These are phyloP conservation scores for Quercus mongolica DNA, from an alignment of 306 rosid species.

Conservation along the genomic window DNA sequence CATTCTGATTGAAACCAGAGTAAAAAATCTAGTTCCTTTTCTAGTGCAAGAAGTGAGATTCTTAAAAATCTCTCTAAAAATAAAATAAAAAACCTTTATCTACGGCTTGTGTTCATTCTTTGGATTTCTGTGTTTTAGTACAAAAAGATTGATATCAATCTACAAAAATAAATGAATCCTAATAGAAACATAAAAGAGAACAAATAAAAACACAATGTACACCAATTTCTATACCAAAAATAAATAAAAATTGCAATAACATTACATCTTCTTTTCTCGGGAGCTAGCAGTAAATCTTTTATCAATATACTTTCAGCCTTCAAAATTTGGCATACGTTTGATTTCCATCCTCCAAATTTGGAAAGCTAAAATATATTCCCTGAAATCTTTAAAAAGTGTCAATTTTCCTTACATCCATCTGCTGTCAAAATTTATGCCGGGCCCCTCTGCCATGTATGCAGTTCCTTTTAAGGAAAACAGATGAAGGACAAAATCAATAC, in stretches of 20 bases:
- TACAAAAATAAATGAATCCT: neutral
- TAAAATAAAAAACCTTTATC: neutral
- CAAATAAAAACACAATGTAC: neutral
- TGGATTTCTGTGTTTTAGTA: neutral
- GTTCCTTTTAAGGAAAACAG: too few species aligned
- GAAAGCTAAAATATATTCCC: too few species aligned
- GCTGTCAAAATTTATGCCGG: too few species aligned
- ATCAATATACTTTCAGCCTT: neutral
- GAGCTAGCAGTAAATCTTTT: neutral
- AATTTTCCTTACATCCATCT: too few species aligned
- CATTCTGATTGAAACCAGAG: neutral
- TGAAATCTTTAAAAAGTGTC: too few species aligned
- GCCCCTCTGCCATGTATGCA: too few species aligned
- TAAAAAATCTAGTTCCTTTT: neutral
- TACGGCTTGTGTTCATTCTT: neutral
- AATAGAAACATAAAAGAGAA: neutral
- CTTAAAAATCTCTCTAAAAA: neutral
- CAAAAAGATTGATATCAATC: neutral
- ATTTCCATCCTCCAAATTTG: too few species aligned
- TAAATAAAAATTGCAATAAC: neutral
- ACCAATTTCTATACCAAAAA: neutral
- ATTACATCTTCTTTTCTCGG: neutral
- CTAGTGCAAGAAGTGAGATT: neutral
- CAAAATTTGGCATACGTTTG: too few species aligned
- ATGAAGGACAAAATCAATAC: too few species aligned